Conservation (phyloP, 2,329 filamentous ascomycete species). For the Penicillium concentricum region DNA sequence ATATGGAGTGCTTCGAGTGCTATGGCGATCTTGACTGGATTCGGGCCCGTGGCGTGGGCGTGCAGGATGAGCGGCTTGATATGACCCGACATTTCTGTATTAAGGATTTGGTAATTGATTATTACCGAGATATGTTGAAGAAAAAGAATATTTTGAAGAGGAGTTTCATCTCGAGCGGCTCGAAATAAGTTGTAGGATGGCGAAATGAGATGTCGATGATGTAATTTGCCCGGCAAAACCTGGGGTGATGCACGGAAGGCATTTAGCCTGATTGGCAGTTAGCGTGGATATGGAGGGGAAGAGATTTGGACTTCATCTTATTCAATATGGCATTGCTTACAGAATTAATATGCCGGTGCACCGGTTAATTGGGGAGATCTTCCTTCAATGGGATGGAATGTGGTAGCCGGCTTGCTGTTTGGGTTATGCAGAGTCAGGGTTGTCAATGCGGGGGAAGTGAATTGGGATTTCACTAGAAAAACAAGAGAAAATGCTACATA, state of each 20-base stretch:
- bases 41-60: conserved; percentile 43
- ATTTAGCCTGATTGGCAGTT: conserved; percentile 5
- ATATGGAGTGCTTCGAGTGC: conserved; percentile 42
- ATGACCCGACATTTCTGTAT: conserved; percentile 17
- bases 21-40: conserved; percentile 47
- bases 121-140: not conserved
- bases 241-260: not conserved
- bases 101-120: not conserved
- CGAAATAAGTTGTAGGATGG: not conserved
- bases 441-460: not conserved
- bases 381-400: conserved; percentile 6
- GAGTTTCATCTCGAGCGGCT: not conserved
- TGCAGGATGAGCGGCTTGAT: conserved; percentile 41
- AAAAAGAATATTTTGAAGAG: not conserved
- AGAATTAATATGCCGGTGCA: not conserved
- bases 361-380: not conserved
- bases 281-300: not conserved
- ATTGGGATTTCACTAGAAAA: not conserved
- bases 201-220: conserved; percentile 16
- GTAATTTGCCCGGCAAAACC: conserved; percentile 7
- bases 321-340: no score
- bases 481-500: not conserved
- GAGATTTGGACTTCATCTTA: not conserved
- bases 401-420: not conserved
- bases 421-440: not conserved